A percentile compares a stretch with the other conserved stretches of the same genome.
These are phyloP conservation scores for Bremia lactucae DNA, from an alignment of 352 stramenopile species.

Conservation along the genomic window DNA sequence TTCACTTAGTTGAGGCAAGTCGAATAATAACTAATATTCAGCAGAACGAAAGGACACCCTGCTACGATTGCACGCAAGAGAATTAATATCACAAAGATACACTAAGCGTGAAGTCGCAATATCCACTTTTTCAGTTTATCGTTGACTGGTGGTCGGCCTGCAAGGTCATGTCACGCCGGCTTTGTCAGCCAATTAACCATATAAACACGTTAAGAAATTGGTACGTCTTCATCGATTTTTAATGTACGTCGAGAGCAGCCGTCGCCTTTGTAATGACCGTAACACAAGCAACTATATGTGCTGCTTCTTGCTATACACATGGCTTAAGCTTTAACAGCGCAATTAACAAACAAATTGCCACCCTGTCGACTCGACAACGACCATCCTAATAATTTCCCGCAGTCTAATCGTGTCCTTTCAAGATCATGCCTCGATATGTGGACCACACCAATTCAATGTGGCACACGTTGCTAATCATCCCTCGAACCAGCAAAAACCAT, in stretches of 20 bases:
- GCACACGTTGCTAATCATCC: conserved; percentile 1
- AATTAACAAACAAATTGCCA: conserved; percentile 21
- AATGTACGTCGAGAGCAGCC: conserved; percentile 80
- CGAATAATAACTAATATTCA: too few relatives aligned
- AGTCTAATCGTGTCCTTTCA: conserved; percentile 13
- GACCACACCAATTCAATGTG: conserved; percentile 6
- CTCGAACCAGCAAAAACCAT: conserved; percentile 11
- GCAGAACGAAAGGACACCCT: too few relatives aligned
- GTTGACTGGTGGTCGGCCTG: too few relatives aligned
- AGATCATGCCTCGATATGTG: conserved; percentile 2
- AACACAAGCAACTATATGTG: conserved; percentile 72
- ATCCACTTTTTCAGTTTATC: too few relatives aligned
- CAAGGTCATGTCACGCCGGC: too few relatives aligned
- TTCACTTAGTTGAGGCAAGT: too few relatives aligned
- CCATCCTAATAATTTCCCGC: background rate
- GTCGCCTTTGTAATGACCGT: conserved; percentile 75
- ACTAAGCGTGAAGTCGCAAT: too few relatives aligned
- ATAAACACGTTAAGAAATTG: too few relatives aligned
- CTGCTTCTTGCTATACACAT: conserved; percentile 52
- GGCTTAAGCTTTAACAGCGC: conserved; percentile 46
- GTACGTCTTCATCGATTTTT: too few relatives aligned
- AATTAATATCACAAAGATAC: too few relatives aligned
- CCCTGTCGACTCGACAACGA: conserved; percentile 7
- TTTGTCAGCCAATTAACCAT: too few relatives aligned
- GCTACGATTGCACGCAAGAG: too few relatives aligned